Base-by-base conservation (phyloP, 73 alveolate genomes). In the Breviolum minutum region DNA sequence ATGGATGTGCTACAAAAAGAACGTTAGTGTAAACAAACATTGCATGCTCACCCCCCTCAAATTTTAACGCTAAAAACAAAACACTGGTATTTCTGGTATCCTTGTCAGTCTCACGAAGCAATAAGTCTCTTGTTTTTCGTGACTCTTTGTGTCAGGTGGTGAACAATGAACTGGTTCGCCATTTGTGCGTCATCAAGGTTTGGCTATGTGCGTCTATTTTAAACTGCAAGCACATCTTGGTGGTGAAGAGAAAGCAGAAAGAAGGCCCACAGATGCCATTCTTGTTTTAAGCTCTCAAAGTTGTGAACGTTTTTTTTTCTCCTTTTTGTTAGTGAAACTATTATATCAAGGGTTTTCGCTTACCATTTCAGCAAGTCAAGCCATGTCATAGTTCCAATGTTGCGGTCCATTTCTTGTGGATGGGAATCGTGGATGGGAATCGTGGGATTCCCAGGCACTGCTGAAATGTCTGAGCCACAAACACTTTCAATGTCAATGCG, bases 191-290 rank as follows among this genome's bases (percentile, higher is more conserved):
- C 80, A 63, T 86, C 64, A 86, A 86, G 63, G 94, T 86, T 14
- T 86, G 94, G 94, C 81, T 86, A 4, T 86, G 94, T n/a, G 94
- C 79, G n/a, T 62, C 63, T 29, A 60, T 86, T 79, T 63, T 86
- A 13, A 86, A 86, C 63, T 86, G 94, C 94, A 86, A 86, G 94
- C 94, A 86, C 80, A 40, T 86, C 62, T 63, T 86, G 94, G 79
- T 86, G 80, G 94, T 86, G 64, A 86, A 86, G 94, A 86, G 62
- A 9, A 86, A 86, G 94, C 94, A 86, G 94, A 86, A 86, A 63
- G 94, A 86, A 63, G 94, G 94, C 63, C 54, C 54, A 40, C 54
- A 40, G 3, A 40, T 3, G 54, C 54, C 54, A 40, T 40, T 40
- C 54, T 40, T 40, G 54, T 3, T 40, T 40, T 40, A 24, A 19